A percentile compares a stretch with the other conserved stretches of the same genome.
These are phyloP conservation scores for Pulicaria dysenterica DNA, from an alignment of 129 eudicot species.

Conservation along the genomic window DNA sequence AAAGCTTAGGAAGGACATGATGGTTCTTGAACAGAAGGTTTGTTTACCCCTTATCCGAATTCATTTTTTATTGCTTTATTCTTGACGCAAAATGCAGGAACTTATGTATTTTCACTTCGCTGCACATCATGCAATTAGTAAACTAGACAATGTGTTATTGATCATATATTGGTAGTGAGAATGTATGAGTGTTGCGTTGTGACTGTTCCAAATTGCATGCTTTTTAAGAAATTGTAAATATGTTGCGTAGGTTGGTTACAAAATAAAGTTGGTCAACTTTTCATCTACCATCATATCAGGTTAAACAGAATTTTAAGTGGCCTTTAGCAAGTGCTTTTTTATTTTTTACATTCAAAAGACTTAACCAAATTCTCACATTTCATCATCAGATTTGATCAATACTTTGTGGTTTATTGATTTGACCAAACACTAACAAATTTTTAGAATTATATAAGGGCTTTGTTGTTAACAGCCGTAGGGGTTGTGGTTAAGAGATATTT, in stretches of 20 bases:
- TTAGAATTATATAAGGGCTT: not conserved
- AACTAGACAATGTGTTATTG: not conserved
- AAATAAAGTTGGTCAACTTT: not conserved
- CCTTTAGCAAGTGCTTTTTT: too few species aligned
- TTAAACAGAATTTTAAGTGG: too few species aligned
- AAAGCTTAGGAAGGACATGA: slow-evolving; percentile 73
- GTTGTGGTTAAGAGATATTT: too few species aligned
- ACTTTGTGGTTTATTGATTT: not conserved
- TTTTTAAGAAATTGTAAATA: not conserved
- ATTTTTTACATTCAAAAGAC: not conserved
- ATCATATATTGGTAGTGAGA: not conserved
- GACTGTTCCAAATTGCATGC: not conserved
- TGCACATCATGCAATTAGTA: not conserved
- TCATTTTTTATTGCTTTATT: not conserved
- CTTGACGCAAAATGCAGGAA: not conserved
- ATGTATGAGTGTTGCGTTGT: not conserved
- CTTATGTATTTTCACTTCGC: not conserved
- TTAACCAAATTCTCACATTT: not conserved
- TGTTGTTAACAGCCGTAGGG: too few species aligned
- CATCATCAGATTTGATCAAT: not conserved
- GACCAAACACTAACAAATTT: not conserved
- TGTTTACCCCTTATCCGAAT: not conserved
- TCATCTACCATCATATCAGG: too few species aligned
- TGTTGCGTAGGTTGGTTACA: not conserved
- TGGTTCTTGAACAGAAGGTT: slow-evolving; percentile 90